phyloP scores from a whole-genome alignment of 306 rosid species.

The Quercus glauca region DNA sequence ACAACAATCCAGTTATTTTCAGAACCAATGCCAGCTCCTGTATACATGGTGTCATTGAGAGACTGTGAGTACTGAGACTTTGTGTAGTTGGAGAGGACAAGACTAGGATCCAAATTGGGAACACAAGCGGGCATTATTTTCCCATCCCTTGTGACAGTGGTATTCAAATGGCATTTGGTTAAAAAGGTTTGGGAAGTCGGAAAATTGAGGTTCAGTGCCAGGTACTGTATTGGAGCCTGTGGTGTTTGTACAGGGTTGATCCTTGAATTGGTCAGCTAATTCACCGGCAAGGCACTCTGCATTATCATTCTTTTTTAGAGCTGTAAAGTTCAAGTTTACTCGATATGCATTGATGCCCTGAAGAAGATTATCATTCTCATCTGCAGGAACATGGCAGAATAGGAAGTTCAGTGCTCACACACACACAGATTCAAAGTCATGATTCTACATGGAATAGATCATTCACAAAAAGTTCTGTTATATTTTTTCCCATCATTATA shows the following conservation, averaged over 20 bases:
- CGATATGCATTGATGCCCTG: conserved; percentile 70
- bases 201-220: conserved; percentile 81
- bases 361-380: conserved; percentile 62
- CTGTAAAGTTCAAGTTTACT: conserved; percentile 49
- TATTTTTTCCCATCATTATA: not conserved
- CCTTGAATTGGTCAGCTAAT: conserved; percentile 78
- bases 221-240: conserved; percentile 89
- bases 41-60: conserved; percentile 68
- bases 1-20: conserved; percentile 79
- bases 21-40: conserved; percentile 76
- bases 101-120: conserved; percentile 52
- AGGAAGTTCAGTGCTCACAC: conserved; percentile 15
- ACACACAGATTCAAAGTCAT: not conserved
- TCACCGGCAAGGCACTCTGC: conserved; percentile 80
- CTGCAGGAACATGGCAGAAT: conserved; percentile 34
- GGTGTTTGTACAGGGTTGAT: conserved; percentile 76
- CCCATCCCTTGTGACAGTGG: conserved; percentile 79
- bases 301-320: conserved; percentile 52
- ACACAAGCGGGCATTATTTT: conserved; percentile 75
- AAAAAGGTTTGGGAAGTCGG: conserved; percentile 63
- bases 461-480: not conserved
- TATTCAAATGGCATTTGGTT: conserved; percentile 62
- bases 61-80: conserved; percentile 61
- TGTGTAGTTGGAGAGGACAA: conserved; percentile 78
- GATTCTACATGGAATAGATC: not conserved